Conservation (phyloP, 192 early-diverging fungal genomes). For the Mortierella claussenii region DNA sequence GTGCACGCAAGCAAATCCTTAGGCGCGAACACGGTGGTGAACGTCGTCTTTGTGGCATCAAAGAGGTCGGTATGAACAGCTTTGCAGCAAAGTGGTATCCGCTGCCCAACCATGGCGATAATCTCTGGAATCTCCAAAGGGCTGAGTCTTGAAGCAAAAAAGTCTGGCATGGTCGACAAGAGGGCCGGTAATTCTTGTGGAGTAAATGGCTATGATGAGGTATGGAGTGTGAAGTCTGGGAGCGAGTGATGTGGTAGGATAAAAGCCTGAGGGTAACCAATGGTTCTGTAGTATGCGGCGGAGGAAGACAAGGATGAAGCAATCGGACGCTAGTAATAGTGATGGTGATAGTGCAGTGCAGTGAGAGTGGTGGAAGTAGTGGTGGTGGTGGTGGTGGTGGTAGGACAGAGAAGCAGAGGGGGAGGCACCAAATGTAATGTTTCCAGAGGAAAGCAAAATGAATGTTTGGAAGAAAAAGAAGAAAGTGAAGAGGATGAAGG, state of each 20-base stretch:
- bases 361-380: too few species aligned
- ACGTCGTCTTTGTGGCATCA: background rate
- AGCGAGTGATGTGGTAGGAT: background rate
- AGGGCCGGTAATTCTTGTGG: background rate
- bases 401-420: too few species aligned
- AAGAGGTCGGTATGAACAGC: slow-evolving; percentile 1
- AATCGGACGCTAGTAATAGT: too few species aligned
- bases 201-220: background rate
- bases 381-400: too few species aligned
- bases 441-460: too few species aligned
- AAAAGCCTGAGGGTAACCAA: too few species aligned
- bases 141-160: slow-evolving; percentile 26
- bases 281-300: too few species aligned
- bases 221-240: background rate
- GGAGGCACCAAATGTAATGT: too few species aligned
- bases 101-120: slow-evolving; percentile 29
- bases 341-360: too few species aligned
- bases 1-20: slow-evolving; percentile 27
- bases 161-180: slow-evolving; percentile 16
- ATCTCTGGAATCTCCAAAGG: slow-evolving; percentile 35
- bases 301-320: too few species aligned
- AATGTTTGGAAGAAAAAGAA: too few species aligned
- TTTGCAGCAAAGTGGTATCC: slow-evolving; percentile 9
- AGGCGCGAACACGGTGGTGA: slow-evolving; percentile 14
- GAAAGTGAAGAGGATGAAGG: too few species aligned